Conservation (phyloP, 2,329 filamentous ascomycete species). For the Thermoascus crustaceus region DNA sequence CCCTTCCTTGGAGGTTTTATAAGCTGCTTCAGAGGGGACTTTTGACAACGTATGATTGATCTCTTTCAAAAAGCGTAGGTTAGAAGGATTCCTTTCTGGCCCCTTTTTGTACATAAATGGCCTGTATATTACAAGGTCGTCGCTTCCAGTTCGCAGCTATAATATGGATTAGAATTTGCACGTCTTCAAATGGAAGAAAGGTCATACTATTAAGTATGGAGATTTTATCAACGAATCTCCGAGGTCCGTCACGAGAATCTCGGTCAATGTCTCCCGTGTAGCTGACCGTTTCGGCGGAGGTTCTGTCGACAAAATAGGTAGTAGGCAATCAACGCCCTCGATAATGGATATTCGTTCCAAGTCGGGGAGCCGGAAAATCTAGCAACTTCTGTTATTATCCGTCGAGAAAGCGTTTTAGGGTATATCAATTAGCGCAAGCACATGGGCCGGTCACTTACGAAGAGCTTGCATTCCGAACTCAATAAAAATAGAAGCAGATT, state of each 20-base stretch:
- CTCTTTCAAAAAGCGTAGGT: conserved; percentile 68
- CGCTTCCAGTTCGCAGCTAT: conserved; percentile 66
- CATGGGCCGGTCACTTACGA: too few relatives aligned
- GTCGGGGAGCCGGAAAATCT: conserved; percentile 72
- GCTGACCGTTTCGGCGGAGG: conserved; percentile 62
- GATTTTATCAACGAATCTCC: conserved; percentile 63
- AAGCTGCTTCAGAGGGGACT: conserved; percentile 44
- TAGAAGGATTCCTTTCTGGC: conserved; percentile 8
- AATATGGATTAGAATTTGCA: conserved; percentile 7
- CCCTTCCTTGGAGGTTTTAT: conserved; percentile 21
- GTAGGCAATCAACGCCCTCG: conserved; percentile 69
- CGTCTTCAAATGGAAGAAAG: neutral
- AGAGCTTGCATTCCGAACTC: conserved; percentile 62
- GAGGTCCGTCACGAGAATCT: conserved; percentile 76
- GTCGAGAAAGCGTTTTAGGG: conserved; percentile 4
- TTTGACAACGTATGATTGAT: conserved; percentile 60
- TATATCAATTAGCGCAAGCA: too few relatives aligned
- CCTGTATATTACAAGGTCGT: conserved; percentile 82
- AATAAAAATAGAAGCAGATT: conserved; percentile 69
- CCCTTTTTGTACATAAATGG: conserved; percentile 50
- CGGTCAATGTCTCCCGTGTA: conserved; percentile 63
- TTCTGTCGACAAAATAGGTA: conserved; percentile 65
- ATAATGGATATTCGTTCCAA: conserved; percentile 66
- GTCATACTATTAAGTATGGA: conserved; percentile 71
- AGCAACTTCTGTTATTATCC: conserved; percentile 9